Percentiles rank a stretch among this genome's conserved stretches.
phyloP scores from a whole-genome alignment of 306 rosid species.

The Elaeagnus macrophylla region DNA sequence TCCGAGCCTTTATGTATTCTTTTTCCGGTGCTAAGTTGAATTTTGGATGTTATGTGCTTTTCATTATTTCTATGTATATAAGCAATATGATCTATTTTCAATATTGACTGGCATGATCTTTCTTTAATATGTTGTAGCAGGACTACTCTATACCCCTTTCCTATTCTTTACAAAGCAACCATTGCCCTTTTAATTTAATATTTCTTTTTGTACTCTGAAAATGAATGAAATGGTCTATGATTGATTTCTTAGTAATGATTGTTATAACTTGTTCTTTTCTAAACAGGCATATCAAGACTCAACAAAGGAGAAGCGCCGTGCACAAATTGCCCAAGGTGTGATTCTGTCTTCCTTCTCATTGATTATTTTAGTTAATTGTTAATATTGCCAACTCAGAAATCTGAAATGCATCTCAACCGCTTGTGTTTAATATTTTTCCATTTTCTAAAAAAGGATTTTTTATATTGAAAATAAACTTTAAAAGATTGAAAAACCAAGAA shows the following conservation, averaged over 20 bases:
- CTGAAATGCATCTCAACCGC: background rate
- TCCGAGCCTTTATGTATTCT: background rate
- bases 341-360: slow-evolving; percentile 6
- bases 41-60: background rate
- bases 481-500: too few relatives aligned
- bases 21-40: background rate
- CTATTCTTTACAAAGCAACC: too few relatives aligned
- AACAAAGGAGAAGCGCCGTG: slow-evolving; percentile 89
- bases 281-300: slow-evolving; percentile 95
- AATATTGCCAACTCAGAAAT: slow-evolving; percentile 1
- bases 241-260: slow-evolving; percentile 5
- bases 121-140: background rate
- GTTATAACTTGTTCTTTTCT: slow-evolving; percentile 12
- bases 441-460: background rate
- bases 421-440: background rate
- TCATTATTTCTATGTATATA: background rate
- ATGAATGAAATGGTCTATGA: background rate
- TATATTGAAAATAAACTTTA: too few relatives aligned
- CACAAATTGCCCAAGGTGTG: slow-evolving; percentile 87
- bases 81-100: background rate
- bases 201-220: background rate
- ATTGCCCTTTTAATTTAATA: background rate
- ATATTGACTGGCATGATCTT: background rate
- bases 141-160: background rate
- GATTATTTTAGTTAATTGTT: slow-evolving; percentile 6